Evolutionary conservation across 75 land plant genomes (phyloP), one percentile per base, ranked within the genome.

Genomic region (Cunninghamia lanceolata): DNA sequence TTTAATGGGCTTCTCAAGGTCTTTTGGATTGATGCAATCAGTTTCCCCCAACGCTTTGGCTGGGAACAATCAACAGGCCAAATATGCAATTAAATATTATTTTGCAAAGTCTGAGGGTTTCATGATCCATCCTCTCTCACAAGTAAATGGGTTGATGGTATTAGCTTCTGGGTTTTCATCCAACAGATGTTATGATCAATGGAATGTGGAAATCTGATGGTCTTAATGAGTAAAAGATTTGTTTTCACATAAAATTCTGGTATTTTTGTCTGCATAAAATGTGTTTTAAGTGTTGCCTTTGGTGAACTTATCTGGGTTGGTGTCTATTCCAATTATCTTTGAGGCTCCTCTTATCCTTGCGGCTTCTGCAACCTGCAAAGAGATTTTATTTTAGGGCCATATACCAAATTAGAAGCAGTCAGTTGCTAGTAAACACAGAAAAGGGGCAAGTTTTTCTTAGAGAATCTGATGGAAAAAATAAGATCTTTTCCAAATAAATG

Each of bases 321-420:
- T 84, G 53, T 94, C 96, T 36, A 94, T 91, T 19, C 96, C 96
- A 17, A 94, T 93, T 21, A 93, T 94, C 46, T 71, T 87, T 0
- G 94, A 89, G 16, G 92, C 96, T 15, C 92, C 92, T 42, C 90
- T 82, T 11, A 88, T 15, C 38, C 89, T 78, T 77, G 96, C 93
- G 17, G 94, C 94, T 84, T 89, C 89, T 2, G 91, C 96, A 83
- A 91, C 96, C 94, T 94, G 74, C 25, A 80, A 53, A 52, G 7
- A 83, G 7, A 32, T 8, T 70, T 56, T 56, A 4, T 4, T 56
- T 56, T 56, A 19, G 5, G 19, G 28, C 19, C 14, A 36, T 70
- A n/a, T 9, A 10, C 32, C 32, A n/a, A n/a, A n/a, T n/a, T n/a
- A n/a, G n/a, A n/a, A n/a, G n/a, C n/a, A n/a, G n/a, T n/a, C n/a